A percentile compares a stretch with the other conserved stretches of the same genome.
Evolutionary conservation across 1,284 basidiomycete species (phyloP).

Genomic region (Naganishia albida): DNA sequence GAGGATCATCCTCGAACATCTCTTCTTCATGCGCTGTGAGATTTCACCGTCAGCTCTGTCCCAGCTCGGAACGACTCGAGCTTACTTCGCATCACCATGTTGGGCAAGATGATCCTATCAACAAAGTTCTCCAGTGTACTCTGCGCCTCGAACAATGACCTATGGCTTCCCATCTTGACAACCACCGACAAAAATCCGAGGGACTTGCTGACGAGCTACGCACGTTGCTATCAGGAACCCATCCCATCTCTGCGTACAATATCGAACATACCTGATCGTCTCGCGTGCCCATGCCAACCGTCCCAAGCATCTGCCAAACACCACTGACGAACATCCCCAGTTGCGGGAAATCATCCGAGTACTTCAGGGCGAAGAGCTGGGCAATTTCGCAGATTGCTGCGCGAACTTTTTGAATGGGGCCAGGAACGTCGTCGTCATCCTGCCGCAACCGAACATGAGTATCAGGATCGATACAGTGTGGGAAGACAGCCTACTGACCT

Average conservation of each 20-base stretch:
- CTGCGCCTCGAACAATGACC: conserved; percentile 61
- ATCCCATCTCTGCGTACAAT: background rate
- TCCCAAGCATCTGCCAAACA: conserved; percentile 87
- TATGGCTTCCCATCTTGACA: conserved; percentile 80
- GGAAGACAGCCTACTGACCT: conserved; percentile 60
- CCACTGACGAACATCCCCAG: conserved; percentile 81
- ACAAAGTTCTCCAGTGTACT: conserved; percentile 81
- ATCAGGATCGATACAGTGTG: conserved; percentile 32
- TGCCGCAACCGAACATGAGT: conserved; percentile 45
- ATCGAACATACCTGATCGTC: conserved; percentile 72
- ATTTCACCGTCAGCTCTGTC: conserved; percentile 12
- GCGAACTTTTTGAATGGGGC: conserved; percentile 81
- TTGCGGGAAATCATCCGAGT: conserved; percentile 80
- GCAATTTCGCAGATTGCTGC: conserved; percentile 88
- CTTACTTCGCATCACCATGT: conserved; percentile 74
- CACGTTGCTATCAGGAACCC: conserved; percentile 16
- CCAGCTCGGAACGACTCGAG: conserved; percentile 9
- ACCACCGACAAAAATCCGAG: conserved; percentile 89
- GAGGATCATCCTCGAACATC: conserved; percentile 94
- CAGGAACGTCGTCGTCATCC: conserved; percentile 81
- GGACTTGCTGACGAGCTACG: conserved; percentile 87
- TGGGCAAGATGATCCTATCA: conserved; percentile 89
- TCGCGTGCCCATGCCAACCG: conserved; percentile 62
- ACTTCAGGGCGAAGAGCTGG: conserved; percentile 89
- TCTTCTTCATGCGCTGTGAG: conserved; percentile 78